Base-by-base conservation (phyloP, 176 grass and related monocot species). In the Musa schizocarpa region DNA sequence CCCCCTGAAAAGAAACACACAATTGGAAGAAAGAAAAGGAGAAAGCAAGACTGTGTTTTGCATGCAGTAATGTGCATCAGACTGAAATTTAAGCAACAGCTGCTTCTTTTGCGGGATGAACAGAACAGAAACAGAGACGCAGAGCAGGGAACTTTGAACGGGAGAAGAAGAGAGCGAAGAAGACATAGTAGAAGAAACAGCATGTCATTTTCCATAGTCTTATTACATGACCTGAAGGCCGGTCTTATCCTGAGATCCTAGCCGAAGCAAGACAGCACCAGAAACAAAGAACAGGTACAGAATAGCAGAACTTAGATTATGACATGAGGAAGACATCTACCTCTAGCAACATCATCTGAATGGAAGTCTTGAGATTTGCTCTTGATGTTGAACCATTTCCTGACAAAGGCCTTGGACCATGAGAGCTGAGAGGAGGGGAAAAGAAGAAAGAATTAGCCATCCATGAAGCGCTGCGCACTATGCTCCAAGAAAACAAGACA, bases 341-440 rank as follows among this genome's bases (percentile, higher is more conserved):
- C 89, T 90, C 85, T 86, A 43, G 65, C 84, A 58, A 88, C 86
- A 82, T 99, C 88, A 74, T 99, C 96, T 52, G 96, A 87, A 82
- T 92, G 82, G 82, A 89, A 99, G 58, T 99, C 96, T 50, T 92
- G 86, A 80, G 96, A 78, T 86, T 99, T 99, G 86, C 91, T 86
- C 79, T 85, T 86, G 65, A 88, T 99, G 70, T 92, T 94, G 81
- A 99, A 99, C 96, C 90, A 99, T 83, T 95, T 99, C 71, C 85
- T 87, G 56, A 99, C 86, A 65, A 99, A 59, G 77, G 86, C 83
- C 83, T 99, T 94, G 81, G 95, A 93, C 90, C 90, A 93, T 72
- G 90, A 89, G 50, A 93, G 84, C 90, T 93, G 76, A 70, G 65
- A 80, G 10, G 27, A 13, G 65, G 13, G 49, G 66, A 72, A 55